These are phyloP conservation scores for Petrea volubilis DNA, from an alignment of 257 asterid species.

Conservation along the genomic window DNA sequence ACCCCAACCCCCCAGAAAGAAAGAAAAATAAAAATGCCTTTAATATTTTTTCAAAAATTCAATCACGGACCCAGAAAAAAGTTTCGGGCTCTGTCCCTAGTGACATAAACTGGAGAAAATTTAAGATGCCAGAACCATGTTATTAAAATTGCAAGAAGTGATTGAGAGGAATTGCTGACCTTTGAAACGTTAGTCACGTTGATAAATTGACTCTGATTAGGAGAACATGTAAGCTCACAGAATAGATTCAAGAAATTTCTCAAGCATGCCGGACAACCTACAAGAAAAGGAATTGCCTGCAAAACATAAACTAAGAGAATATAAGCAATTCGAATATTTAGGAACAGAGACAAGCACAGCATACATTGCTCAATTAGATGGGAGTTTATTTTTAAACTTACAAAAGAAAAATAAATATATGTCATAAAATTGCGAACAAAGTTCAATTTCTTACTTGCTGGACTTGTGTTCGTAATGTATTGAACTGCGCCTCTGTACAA, in stretches of 20 bases:
- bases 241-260: conserved; percentile 95
- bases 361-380: not conserved
- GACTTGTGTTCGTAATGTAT: conserved; percentile 81
- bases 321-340: conserved; percentile 9
- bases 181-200: conserved; percentile 77
- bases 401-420: not conserved
- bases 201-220: conserved; percentile 95
- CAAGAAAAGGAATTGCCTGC: conserved; percentile 99
- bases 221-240: conserved; percentile 98
- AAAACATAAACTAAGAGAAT: conserved; percentile 34
- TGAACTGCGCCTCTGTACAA: conserved; percentile 86
- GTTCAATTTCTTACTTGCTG: conserved; percentile 74
- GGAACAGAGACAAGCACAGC: not conserved
- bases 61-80: too few relatives aligned
- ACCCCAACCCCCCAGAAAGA: too few relatives aligned
- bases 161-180: conserved; percentile 51
- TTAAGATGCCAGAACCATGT: too few relatives aligned
- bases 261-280: conserved; percentile 99
- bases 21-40: too few relatives aligned
- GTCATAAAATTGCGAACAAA: not conserved
- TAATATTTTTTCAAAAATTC: too few relatives aligned
- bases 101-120: too few relatives aligned
- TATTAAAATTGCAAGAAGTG: not conserved
- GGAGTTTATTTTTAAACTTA: not conserved
- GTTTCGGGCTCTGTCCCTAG: too few relatives aligned